A percentile compares a stretch with the other conserved stretches of the same genome.
Evolutionary conservation across 2,329 filamentous ascomycete genomes (phyloP).

Genomic region (Sporothrix pallida): DNA sequence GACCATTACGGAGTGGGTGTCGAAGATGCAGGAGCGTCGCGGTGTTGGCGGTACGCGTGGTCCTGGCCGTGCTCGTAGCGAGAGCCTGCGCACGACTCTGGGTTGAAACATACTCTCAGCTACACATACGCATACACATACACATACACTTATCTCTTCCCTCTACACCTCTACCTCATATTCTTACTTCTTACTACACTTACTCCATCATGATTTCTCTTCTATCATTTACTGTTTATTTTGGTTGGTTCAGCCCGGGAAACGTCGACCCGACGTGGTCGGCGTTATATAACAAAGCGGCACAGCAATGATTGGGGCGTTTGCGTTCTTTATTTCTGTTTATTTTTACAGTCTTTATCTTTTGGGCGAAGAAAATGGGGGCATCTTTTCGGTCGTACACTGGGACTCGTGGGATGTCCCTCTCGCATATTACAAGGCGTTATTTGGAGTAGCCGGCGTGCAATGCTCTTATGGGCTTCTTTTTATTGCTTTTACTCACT

Average conservation of each 20-base stretch:
- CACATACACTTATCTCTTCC: not conserved
- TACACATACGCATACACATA: not conserved
- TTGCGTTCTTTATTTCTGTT: not conserved
- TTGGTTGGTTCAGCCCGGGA: not conserved
- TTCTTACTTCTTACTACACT: not conserved
- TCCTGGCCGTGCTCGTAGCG: slow-evolving; percentile 35
- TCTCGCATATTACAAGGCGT: too few relatives aligned
- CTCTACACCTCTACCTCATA: not conserved
- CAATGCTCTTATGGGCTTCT: too few relatives aligned
- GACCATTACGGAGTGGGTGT: slow-evolving; percentile 86
- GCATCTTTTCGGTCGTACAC: too few relatives aligned
- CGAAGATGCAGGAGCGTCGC: slow-evolving; percentile 52
- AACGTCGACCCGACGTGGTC: not conserved
- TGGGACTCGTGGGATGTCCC: too few relatives aligned
- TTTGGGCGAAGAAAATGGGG: too few relatives aligned
- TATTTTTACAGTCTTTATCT: too few relatives aligned
- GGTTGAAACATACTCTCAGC: not conserved
- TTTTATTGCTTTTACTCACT: not conserved
- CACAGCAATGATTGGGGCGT: slow-evolving; percentile 2
- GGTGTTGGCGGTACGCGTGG: slow-evolving; percentile 18
- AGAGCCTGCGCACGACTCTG: slow-evolving; percentile 34
- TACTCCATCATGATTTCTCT: not conserved
- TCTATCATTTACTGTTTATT: not conserved
- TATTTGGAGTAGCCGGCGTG: too few relatives aligned
- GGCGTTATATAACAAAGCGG: not conserved